Evolutionary conservation across 345 rosid species (phyloP).

Genomic region (Salix viminalis): DNA sequence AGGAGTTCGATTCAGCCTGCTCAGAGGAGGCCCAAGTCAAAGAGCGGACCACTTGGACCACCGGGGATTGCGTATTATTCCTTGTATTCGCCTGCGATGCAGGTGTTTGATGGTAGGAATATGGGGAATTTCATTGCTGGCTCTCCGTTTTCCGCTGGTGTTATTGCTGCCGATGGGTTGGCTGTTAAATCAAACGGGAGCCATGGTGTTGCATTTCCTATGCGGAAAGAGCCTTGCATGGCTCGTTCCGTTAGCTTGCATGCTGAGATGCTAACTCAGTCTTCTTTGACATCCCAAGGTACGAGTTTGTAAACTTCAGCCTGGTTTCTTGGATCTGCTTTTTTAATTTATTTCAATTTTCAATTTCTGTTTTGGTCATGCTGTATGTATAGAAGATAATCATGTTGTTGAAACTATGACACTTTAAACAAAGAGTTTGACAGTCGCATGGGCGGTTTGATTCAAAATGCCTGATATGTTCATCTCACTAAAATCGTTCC

Average conservation of each 20-base stretch:
- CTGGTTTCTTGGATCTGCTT: neutral
- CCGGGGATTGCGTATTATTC: slow-evolving; percentile 78
- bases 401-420: neutral
- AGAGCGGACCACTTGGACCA: slow-evolving; percentile 97
- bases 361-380: neutral
- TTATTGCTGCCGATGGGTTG: slow-evolving; percentile 48
- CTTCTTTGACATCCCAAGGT: slow-evolving; percentile 49
- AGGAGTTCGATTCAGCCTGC: slow-evolving; percentile 48
- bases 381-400: neutral
- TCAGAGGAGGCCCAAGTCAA: slow-evolving; percentile 77
- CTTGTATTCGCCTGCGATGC: slow-evolving; percentile 67
- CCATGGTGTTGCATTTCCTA: slow-evolving; percentile 38
- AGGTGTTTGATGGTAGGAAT: slow-evolving; percentile 52
- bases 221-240: slow-evolving; percentile 55
- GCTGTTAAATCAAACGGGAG: slow-evolving; percentile 33
- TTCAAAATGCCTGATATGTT: neutral
- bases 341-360: neutral
- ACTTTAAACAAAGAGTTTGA: neutral
- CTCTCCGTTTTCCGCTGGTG: slow-evolving; percentile 80
- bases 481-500: neutral
- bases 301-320: neutral
- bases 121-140: slow-evolving; percentile 41
- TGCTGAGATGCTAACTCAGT: slow-evolving; percentile 53
- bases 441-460: neutral
- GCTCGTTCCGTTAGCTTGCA: slow-evolving; percentile 90